Evolutionary conservation across 2,329 filamentous ascomycete species (phyloP), one percentile per base, ranked within the genome.

Genomic region (Leptodontidium sp.): DNA sequence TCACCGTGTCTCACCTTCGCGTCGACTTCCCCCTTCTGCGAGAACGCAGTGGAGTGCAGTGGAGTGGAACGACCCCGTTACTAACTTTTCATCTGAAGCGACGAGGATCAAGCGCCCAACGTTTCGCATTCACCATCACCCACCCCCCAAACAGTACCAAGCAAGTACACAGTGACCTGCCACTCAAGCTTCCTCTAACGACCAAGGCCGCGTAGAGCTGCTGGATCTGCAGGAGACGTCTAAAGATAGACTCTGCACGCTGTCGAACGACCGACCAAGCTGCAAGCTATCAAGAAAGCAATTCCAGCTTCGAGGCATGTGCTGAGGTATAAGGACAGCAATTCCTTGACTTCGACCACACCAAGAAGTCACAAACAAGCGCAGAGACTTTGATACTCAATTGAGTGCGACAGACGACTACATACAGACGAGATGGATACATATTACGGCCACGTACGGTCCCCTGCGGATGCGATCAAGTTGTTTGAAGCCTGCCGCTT

Each of bases 401-500:
- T 66, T 71, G 67, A 70, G 50, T 12, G 11, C 17, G 57, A 65
- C 29, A 68, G 15, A 58, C 43, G 64, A 40, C 26, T 14, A 66
- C 62, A 58, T 17, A 66, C 64, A 62, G 71, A 67, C 53, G 84
- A 79, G 77, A 98, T 98, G 95, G 96, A 99, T 84, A 99, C 96
- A 58, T 99, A 98, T 79, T 88, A 95, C 83, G 96, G 96, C 71
- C 92, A 93, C 80, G 94, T 99, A 78, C 93, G 94, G 82, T 97
- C 94, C n/a, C 95, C 96, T 49, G 91, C 90, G 77, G 96, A 99
- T 82, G 96, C 96, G 75, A 98, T 99, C 83, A 94, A 98, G 79
- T 86, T 99, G n/a, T 98, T 99, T 79, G 96, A 98, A 82, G 96
- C 96, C 70, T 99, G 95, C 81, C 88, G 95, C 72, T 85, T 97